These are phyloP conservation scores for Glaciozyma martinii DNA, from an alignment of 768 basidiomycete species.

Conservation along the genomic window DNA sequence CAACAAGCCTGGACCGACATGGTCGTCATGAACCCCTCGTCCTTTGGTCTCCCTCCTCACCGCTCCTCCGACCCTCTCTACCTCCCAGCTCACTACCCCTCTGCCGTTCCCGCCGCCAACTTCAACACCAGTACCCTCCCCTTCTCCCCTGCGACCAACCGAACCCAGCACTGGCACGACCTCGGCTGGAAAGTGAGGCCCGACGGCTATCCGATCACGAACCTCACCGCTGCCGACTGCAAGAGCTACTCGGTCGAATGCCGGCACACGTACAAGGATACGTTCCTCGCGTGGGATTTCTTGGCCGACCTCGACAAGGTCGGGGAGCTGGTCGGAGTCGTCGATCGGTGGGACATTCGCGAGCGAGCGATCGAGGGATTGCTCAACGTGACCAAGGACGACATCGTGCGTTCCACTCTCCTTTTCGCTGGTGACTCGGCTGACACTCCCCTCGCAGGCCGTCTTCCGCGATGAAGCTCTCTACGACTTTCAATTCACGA, in stretches of 20 bases:
- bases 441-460: slow-evolving; percentile 26
- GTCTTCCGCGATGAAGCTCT: slow-evolving; percentile 48
- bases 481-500: slow-evolving; percentile 58
- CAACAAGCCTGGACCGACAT: slow-evolving; percentile 23
- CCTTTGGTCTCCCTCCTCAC: slow-evolving; percentile 13
- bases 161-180: too few relatives aligned
- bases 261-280: slow-evolving; percentile 51
- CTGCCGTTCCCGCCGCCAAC: slow-evolving; percentile 10
- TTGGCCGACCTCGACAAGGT: slow-evolving; percentile 49
- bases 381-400: slow-evolving; percentile 41
- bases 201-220: slow-evolving; percentile 24
- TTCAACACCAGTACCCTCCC: not conserved
- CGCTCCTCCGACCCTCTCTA: not conserved
- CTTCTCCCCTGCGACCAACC: too few relatives aligned
- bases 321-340: slow-evolving; percentile 40
- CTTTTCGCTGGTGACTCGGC: too few relatives aligned
- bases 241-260: slow-evolving; percentile 46
- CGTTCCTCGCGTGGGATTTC: slow-evolving; percentile 60
- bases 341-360: slow-evolving; percentile 50
- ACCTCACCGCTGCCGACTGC: slow-evolving; percentile 19
- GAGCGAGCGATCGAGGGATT: slow-evolving; percentile 44
- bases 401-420: slow-evolving; percentile 20
- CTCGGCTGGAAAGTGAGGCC: slow-evolving; percentile 14
- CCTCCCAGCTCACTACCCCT: slow-evolving; percentile 1
- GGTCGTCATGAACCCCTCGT: slow-evolving; percentile 12